Conservation (phyloP, 805 yeast species). For the Kodamaea hsintzibuensis region DNA sequence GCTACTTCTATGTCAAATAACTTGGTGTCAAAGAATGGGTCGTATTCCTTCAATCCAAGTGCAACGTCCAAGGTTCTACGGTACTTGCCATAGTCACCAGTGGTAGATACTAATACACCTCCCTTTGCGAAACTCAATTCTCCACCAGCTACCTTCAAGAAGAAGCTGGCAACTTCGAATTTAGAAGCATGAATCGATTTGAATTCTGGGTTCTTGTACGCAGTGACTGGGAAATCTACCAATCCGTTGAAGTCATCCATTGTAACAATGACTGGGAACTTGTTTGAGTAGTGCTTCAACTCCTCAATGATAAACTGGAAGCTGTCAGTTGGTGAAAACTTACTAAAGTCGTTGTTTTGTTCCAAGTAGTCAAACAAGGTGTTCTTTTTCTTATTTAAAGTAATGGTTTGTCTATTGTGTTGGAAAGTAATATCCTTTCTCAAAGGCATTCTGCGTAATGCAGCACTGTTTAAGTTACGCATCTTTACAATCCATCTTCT, state of each 20-base stretch:
- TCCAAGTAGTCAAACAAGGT: conserved; percentile 23
- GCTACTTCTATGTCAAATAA: conserved; percentile 60
- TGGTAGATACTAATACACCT: conserved; percentile 63
- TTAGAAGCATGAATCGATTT: conserved; percentile 56
- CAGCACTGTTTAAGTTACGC: conserved; percentile 34
- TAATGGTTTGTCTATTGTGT: conserved; percentile 31
- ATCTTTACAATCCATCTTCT: conserved; percentile 56
- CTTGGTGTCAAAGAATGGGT: conserved; percentile 53
- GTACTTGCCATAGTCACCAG: conserved; percentile 49
- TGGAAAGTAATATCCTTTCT: conserved; percentile 34
- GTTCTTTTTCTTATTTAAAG: conserved; percentile 34
- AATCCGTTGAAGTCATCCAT: conserved; percentile 75
- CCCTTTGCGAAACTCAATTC: conserved; percentile 54
- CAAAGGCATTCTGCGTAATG: conserved; percentile 36
- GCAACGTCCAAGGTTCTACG: conserved; percentile 57
- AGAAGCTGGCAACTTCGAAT: conserved; percentile 61
- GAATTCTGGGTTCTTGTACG: conserved; percentile 59
- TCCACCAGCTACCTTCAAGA: conserved; percentile 59
- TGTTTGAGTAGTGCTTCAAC: conserved; percentile 46
- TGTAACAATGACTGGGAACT: conserved; percentile 62
- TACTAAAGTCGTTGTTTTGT: conserved; percentile 40
- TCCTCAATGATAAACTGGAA: conserved; percentile 58
- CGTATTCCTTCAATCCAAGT: conserved; percentile 50
- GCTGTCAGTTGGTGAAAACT: conserved; percentile 41
- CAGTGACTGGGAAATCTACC: conserved; percentile 53